Evolutionary conservation across 176 grass and related monocot species (phyloP), one percentile per base, ranked within the genome.

Genomic region (Chrysopogon serrulatus): DNA sequence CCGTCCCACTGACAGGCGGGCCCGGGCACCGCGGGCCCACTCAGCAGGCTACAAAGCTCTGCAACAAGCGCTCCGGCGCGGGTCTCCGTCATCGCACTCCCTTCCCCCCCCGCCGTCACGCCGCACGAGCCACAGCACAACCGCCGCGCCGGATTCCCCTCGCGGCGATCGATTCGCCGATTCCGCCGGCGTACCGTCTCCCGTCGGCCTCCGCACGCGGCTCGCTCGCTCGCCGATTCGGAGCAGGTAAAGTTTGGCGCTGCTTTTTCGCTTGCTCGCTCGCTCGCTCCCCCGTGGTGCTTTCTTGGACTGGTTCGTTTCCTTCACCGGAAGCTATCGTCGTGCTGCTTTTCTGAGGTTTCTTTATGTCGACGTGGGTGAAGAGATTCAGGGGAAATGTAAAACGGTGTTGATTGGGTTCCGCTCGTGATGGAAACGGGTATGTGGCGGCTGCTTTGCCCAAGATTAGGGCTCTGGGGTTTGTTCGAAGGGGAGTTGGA

Each of bases 1-100:
- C 0, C 2, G 15, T 1, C 4, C 6, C 76, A 0, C 76, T 59
- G 82, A 80, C 76, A 36, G 0, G 18, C 5, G 68, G 61, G 68
- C 11, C 87, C 41, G 0, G 0, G 0, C 0, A 0, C 0, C 4
- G 0, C 0, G 65, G 59, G 30, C 87, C 60, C 76, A 19, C 48
- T 0, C 0, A 0, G 1, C 82, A 84, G 76, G 0, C 16, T 3
- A 34, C 65, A 42, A 15, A 30, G 36, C 18, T 16, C 16, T 17
- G 53, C 79, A 82, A 26, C 69, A 23, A 11, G 35, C 74, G 17
- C 77, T 17, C 27, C 39, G 53, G 8, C 54, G 54, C n/a, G 3
- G 56, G 56, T n/a, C 51, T 59, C n/a, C n/a, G 56, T 59, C 56
- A 3, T 26, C 54, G 34, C 23, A 19, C 16, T 1, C 1, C 2